Evolutionary conservation across 441 rosid species (phyloP).

Genomic region (Gossypium schwendimanii): DNA sequence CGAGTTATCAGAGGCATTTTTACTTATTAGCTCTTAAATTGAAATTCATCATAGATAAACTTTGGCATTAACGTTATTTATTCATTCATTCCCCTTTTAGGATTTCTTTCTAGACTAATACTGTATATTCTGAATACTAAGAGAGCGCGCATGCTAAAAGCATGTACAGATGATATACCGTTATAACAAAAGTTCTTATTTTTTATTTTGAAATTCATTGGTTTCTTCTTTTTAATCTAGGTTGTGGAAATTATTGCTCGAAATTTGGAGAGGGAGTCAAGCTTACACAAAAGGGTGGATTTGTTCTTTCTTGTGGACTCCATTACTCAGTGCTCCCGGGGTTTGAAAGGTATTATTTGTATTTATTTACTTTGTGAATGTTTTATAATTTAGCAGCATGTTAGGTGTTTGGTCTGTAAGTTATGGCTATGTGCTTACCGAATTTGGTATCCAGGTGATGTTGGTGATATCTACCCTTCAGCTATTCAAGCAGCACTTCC

Average conservation of each 20-base stretch:
- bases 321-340: slow-evolving; percentile 82
- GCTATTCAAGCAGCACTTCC: slow-evolving; percentile 69
- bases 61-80: background rate
- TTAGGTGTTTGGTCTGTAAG: background rate
- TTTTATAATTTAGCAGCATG: background rate
- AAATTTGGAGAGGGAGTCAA: slow-evolving; percentile 74
- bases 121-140: background rate
- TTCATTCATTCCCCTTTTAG: background rate
- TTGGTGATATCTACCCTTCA: slow-evolving; percentile 59
- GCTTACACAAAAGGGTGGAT: slow-evolving; percentile 77
- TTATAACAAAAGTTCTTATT: background rate
- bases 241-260: slow-evolving; percentile 68
- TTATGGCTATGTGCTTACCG: slow-evolving; percentile 9
- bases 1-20: background rate
- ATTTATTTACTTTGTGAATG: background rate
- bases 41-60: background rate
- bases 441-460: slow-evolving; percentile 56
- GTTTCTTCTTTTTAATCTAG: slow-evolving; percentile 26
- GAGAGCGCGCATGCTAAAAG: background rate
- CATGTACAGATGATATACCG: background rate
- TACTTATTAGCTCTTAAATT: background rate
- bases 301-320: slow-evolving; percentile 97
- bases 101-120: background rate
- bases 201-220: background rate
- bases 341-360: slow-evolving; percentile 55